phyloP scores from a whole-genome alignment of 345 rosid species.

The Syzygium aromaticum region DNA sequence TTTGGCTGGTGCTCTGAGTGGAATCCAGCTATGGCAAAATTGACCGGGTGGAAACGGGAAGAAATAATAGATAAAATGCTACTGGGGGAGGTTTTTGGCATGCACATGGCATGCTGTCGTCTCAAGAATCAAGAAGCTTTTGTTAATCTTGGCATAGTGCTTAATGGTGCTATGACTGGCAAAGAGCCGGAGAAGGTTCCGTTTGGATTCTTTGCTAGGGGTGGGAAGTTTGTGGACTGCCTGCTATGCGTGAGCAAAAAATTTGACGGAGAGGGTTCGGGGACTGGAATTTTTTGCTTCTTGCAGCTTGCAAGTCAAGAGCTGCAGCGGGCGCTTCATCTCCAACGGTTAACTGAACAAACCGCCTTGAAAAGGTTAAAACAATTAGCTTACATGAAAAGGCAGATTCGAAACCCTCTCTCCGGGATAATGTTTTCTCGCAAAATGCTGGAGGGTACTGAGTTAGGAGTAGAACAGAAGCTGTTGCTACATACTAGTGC shows the following conservation, averaged over 20 bases:
- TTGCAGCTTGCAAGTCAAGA: slow-evolving; percentile 91
- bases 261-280: slow-evolving; percentile 59
- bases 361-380: slow-evolving; percentile 69
- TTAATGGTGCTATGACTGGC: slow-evolving; percentile 64
- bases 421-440: slow-evolving; percentile 66
- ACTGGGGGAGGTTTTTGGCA: slow-evolving; percentile 82
- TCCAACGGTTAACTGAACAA: slow-evolving; percentile 77
- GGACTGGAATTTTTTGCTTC: slow-evolving; percentile 87
- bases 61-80: slow-evolving; percentile 85
- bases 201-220: slow-evolving; percentile 66
- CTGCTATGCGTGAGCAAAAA: slow-evolving; percentile 78
- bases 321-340: slow-evolving; percentile 84
- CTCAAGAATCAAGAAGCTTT: slow-evolving; percentile 81
- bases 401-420: slow-evolving; percentile 75
- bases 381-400: slow-evolving; percentile 68
- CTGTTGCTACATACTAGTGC: slow-evolving; percentile 64
- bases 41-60: slow-evolving; percentile 79
- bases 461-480: slow-evolving; percentile 64
- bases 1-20: slow-evolving; percentile 99
- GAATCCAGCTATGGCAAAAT: slow-evolving; percentile 82
- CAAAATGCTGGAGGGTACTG: slow-evolving; percentile 70
- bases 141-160: slow-evolving; percentile 65
- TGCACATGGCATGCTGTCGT: slow-evolving; percentile 57
- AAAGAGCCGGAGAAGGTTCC: slow-evolving; percentile 71
- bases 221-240: slow-evolving; percentile 73